phyloP scores from a whole-genome alignment of 1,284 basidiomycete species.

The Apiotrichum veenhuisii region DNA sequence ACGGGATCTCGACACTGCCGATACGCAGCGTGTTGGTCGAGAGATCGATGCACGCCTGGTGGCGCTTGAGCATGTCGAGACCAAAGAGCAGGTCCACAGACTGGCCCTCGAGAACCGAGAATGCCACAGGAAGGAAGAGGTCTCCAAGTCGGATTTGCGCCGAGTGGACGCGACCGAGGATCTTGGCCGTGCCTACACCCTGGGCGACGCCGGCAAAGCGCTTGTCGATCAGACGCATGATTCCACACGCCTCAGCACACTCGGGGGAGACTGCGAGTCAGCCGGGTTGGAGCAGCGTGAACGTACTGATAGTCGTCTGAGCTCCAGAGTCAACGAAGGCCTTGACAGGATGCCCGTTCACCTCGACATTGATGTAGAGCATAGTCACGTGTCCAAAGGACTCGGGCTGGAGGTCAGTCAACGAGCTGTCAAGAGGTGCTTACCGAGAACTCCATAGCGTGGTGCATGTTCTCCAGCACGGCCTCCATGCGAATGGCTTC shows the following conservation, averaged over 20 bases:
- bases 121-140: slow-evolving; percentile 80
- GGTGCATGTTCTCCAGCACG: slow-evolving; percentile 84
- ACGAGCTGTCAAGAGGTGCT: slow-evolving; percentile 36
- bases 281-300: neutral
- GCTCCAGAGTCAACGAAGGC: slow-evolving; percentile 98
- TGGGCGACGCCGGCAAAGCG: slow-evolving; percentile 85
- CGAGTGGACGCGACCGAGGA: slow-evolving; percentile 88
- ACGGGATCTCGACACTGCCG: slow-evolving; percentile 76
- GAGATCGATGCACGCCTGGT: slow-evolving; percentile 93
- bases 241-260: slow-evolving; percentile 86
- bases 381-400: slow-evolving; percentile 91
- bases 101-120: slow-evolving; percentile 93
- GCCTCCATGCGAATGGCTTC: slow-evolving; percentile 88
- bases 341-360: slow-evolving; percentile 84
- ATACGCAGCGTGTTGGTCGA: slow-evolving; percentile 82
- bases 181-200: slow-evolving; percentile 94
- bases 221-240: slow-evolving; percentile 88
- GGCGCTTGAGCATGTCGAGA: slow-evolving; percentile 96
- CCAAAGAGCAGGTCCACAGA: slow-evolving; percentile 92
- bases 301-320: slow-evolving; percentile 89
- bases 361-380: slow-evolving; percentile 79
- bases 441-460: slow-evolving; percentile 78
- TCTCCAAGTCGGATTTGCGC: slow-evolving; percentile 85
- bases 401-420: slow-evolving; percentile 63
- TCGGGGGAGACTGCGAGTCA: slow-evolving; percentile 75